A percentile compares a stretch with the other conserved stretches of the same genome.
Evolutionary conservation across 2,329 filamentous ascomycete genomes (phyloP).

Genomic region (Penicillium sp.): DNA sequence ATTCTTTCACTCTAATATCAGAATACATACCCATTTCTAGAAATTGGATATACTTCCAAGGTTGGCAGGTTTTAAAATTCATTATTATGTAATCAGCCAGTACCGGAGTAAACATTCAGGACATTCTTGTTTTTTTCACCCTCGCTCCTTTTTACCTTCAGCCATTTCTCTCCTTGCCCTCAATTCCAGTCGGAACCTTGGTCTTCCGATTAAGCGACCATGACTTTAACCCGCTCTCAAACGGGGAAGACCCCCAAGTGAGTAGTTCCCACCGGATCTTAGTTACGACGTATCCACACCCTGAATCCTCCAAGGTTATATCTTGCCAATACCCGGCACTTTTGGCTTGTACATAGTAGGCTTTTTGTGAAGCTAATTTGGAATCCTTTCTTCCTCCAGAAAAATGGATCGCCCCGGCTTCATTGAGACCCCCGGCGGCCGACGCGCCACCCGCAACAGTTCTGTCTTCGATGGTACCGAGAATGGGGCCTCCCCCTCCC

Average conservation of each 20-base stretch:
- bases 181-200: slow-evolving; percentile 17
- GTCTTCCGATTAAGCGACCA: slow-evolving; percentile 26
- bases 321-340: slow-evolving; percentile 2
- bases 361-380: slow-evolving; percentile 7
- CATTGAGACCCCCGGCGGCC: slow-evolving; percentile 51
- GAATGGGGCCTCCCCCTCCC: slow-evolving; percentile 30
- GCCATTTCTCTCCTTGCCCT: not conserved
- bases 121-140: slow-evolving; percentile 10
- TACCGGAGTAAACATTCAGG: slow-evolving; percentile 18
- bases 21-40: too few species aligned
- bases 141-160: slow-evolving; percentile 8
- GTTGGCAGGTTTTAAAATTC: not conserved
- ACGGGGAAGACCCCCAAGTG: slow-evolving; percentile 53
- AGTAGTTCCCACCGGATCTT: slow-evolving; percentile 26
- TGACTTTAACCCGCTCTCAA: slow-evolving; percentile 52
- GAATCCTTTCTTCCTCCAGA: slow-evolving; percentile 33
- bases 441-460: slow-evolving; percentile 46
- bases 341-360: not conserved
- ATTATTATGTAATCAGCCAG: slow-evolving; percentile 7
- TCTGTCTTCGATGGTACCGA: slow-evolving; percentile 34
- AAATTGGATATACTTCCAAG: too few species aligned
- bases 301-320: slow-evolving; percentile 13
- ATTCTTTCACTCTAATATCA: too few species aligned
- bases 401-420: slow-evolving; percentile 53
- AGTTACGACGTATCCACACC: slow-evolving; percentile 15